Percentiles rank a stretch among this genome's conserved stretches.
Evolutionary conservation across 768 basidiomycete genomes (phyloP).

Genomic region (Tulasnella sp.): DNA sequence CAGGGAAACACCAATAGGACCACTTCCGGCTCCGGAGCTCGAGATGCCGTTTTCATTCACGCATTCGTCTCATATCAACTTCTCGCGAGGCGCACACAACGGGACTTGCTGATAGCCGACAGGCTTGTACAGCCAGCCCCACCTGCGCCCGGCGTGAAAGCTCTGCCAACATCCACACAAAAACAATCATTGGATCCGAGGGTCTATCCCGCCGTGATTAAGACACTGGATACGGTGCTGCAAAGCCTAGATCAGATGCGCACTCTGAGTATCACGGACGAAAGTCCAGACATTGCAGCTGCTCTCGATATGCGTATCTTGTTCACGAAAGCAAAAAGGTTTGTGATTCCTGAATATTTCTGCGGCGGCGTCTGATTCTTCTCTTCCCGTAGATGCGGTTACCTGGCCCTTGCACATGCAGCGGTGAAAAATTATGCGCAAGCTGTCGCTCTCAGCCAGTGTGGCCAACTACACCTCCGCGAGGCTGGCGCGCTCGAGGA

Average conservation of each 20-base stretch:
- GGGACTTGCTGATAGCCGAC: constrained; percentile 72
- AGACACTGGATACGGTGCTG: constrained; percentile 68
- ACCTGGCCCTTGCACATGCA: constrained; percentile 67
- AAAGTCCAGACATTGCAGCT: constrained; percentile 70
- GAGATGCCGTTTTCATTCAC: constrained; percentile 77
- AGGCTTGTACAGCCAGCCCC: constrained; percentile 39
- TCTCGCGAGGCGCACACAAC: constrained; percentile 74
- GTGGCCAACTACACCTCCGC: constrained; percentile 61
- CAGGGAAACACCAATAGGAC: constrained; percentile 24
- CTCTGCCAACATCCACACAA: neutral
- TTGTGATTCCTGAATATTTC: constrained; percentile 17
- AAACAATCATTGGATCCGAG: constrained; percentile 49
- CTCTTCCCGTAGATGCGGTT: constrained; percentile 47
- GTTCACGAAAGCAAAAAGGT: constrained; percentile 69
- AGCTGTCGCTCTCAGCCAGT: constrained; percentile 58
- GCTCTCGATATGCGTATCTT: constrained; percentile 67
- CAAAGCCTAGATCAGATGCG: constrained; percentile 82
- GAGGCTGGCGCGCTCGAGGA: constrained; percentile 47
- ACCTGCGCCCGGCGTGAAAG: constrained; percentile 21
- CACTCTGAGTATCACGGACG: constrained; percentile 73
- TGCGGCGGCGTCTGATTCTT: neutral
- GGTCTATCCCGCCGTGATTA: constrained; percentile 79
- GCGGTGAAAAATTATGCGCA: constrained; percentile 61
- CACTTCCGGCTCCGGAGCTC: constrained; percentile 33
- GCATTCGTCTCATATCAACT: constrained; percentile 82